phyloP scores from a whole-genome alignment of 257 asterid genomes.

The Solanum appendiculatum region DNA sequence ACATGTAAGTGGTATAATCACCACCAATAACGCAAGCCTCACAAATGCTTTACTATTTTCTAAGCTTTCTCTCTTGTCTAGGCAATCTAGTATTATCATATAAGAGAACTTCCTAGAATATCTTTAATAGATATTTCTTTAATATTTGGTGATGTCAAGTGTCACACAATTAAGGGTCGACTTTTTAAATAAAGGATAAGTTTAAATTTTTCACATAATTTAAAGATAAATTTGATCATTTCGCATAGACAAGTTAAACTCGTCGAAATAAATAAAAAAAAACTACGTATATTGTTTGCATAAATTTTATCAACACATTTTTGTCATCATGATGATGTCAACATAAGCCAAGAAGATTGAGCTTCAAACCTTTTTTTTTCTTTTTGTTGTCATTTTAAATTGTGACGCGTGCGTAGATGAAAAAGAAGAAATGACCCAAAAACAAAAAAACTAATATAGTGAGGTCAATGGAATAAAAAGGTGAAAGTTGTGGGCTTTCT shows the following conservation, averaged over 20 bases:
- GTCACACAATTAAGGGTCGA: neutral
- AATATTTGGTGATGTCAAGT: neutral
- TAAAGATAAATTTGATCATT: neutral
- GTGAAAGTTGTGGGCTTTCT: slow-evolving; percentile 8
- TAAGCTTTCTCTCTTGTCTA: no score
- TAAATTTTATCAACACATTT: neutral
- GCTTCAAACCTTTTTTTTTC: neutral
- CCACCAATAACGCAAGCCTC: no score
- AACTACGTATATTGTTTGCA: neutral
- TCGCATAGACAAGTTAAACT: neutral
- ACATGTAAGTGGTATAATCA: no score
- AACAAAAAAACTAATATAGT: neutral
- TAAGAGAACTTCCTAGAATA: no score
- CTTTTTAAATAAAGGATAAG: neutral
- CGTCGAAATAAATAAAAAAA: neutral
- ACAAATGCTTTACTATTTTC: no score
- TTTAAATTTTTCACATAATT: neutral
- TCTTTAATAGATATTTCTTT: neutral
- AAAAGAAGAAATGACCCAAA: neutral
- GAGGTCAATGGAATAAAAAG: slow-evolving; percentile 9
- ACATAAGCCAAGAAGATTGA: neutral
- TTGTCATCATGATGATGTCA: slow-evolving; percentile 6
- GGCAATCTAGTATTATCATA: no score
- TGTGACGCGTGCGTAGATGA: neutral
- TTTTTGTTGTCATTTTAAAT: neutral